Conservation (phyloP, 1,139 yeast species). For the Debaryomyces nepalensis region DNA sequence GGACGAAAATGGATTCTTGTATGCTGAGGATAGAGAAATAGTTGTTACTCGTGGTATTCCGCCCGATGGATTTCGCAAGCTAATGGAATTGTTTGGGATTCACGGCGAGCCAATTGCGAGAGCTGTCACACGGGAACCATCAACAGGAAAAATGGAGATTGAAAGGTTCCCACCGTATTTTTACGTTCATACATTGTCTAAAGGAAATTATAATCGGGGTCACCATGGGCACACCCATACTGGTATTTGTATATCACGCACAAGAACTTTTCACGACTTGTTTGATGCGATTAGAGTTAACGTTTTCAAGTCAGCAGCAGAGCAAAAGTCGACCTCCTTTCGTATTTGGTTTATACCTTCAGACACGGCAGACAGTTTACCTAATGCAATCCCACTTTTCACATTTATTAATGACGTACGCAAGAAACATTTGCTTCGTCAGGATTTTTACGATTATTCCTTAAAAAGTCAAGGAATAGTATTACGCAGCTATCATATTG, state of each 20-base stretch:
- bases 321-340: conserved; percentile 23
- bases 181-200: conserved; percentile 53
- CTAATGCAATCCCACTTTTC: conserved; percentile 29
- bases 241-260: conserved; percentile 33
- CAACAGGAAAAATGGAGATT: conserved; percentile 44
- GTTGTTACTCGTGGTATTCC: conserved; percentile 40
- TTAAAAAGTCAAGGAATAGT: conserved; percentile 40
- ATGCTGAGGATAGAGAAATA: conserved; percentile 35
- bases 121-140: conserved; percentile 41
- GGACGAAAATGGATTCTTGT: conserved; percentile 37
- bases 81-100: conserved; percentile 61
- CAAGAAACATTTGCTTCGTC: conserved; percentile 36
- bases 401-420: conserved; percentile 38
- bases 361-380: conserved; percentile 28
- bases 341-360: conserved; percentile 48
- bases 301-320: conserved; percentile 24
- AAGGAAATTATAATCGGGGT: conserved; percentile 19
- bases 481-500: conserved; percentile 33
- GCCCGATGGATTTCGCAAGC: conserved; percentile 44
- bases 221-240: conserved; percentile 18
- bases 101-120: conserved; percentile 52
- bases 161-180: conserved; percentile 60
- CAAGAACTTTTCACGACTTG: conserved; percentile 41
- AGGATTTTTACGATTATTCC: conserved; percentile 27
- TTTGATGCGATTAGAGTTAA: conserved; percentile 29